phyloP scores from a whole-genome alignment of 2,329 filamentous ascomycete genomes.

The Apiospora marii region DNA sequence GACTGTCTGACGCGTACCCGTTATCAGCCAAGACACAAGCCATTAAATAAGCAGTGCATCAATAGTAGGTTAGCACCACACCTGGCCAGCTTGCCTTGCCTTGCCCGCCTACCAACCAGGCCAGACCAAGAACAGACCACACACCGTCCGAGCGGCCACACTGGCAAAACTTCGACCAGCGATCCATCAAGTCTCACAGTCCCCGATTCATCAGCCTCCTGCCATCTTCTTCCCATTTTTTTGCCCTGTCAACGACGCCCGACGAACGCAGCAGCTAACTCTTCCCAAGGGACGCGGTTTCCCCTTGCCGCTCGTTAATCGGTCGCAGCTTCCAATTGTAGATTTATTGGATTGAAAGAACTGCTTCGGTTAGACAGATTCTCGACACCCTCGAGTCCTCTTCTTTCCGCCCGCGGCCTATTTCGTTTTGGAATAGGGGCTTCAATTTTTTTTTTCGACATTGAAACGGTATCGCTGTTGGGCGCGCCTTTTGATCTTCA shows the following conservation, averaged over 20 bases:
- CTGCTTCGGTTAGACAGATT: conserved; percentile 30
- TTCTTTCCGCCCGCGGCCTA: background rate
- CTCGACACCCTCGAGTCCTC: conserved; percentile 27
- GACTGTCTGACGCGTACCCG: conserved; percentile 16
- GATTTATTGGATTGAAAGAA: conserved; percentile 1
- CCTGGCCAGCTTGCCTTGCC: background rate
- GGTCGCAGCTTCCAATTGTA: conserved; percentile 28
- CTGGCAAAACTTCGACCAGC: conserved; percentile 20
- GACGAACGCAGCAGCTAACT: conserved; percentile 12
- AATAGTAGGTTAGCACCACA: background rate
- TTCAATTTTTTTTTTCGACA: conserved; percentile 24
- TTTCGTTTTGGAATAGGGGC: conserved; percentile 30
- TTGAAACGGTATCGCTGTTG: background rate
- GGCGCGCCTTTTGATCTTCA: conserved; percentile 8
- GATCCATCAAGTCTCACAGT: conserved; percentile 13
- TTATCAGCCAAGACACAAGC: conserved; percentile 21
- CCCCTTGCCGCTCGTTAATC: conserved; percentile 42
- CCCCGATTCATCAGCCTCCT: conserved; percentile 16
- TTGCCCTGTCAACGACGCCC: conserved; percentile 9
- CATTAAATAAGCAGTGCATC: conserved; percentile 11
- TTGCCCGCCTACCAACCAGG: conserved; percentile 14
- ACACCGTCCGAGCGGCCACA: conserved; percentile 10
- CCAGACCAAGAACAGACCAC: background rate
- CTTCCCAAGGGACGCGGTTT: conserved; percentile 24
- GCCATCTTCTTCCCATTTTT: background rate